Base-by-base conservation (phyloP, 768 basidiomycete species). In the Boletus tylopilopsis region DNA sequence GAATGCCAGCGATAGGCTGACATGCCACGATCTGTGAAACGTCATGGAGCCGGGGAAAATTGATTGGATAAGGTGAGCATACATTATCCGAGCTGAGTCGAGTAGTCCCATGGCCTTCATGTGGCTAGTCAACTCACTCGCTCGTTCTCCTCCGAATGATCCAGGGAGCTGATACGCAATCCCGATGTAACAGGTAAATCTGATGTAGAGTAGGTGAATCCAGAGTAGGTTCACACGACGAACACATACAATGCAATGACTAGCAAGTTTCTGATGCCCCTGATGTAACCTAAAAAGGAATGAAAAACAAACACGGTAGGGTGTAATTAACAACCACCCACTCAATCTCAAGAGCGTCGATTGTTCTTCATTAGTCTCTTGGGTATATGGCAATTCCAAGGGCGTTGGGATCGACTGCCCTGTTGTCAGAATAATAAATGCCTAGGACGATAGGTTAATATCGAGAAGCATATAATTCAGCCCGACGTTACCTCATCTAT, bases 111-210 rank as follows among this genome's bases (percentile, higher is more conserved):
- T 90, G 3, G 80, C 86, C 60, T 84, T 84, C 75, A 90, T 79
- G 60, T 90, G 86, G 8, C 78, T 69, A 0, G 89, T 88, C 27
- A 90, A 63, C 15, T 77, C 66, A 45, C 71, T 75, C 0, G 87
- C 82, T 35, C 87, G 74, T 63, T 91, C 89, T 6, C 73, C 75
- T 12, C 81, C 71, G 37, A 86, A 78, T 8, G 83, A 75, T 4
- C 87, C 89, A 12, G 88, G 84, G 3, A 89, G 76, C 54, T 91
- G 89, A 60, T 90, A 90, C 0, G 82, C 74, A 36, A 90, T 84
- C 19, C 87, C 87, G 27, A 87, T 68, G 64, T 79, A 90, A 47
- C 78, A 77, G 13, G 90, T 68, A 58, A 88, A 90, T 23, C 84
- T 86, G 43, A 9, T 27, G 27, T 2, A 23, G 6, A 4, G 4